Evolutionary conservation across 441 rosid species (phyloP).

Genomic region (Brassica balearica): DNA sequence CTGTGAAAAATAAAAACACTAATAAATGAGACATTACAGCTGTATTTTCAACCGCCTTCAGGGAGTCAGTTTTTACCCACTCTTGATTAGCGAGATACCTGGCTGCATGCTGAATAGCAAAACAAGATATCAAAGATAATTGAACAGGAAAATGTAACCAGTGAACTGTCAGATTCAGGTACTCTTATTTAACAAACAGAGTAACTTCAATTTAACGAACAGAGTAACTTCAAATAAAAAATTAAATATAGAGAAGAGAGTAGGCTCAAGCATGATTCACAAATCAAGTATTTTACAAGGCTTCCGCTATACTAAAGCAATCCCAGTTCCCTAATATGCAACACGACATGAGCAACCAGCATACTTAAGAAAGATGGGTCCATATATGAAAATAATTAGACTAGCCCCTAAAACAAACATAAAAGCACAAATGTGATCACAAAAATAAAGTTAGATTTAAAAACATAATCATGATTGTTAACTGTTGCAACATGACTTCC

Average conservation of each 20-base stretch:
- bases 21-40: constrained; percentile 67
- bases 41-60: constrained; percentile 97
- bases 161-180: constrained; percentile 20
- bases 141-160: constrained; percentile 6
- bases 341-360: constrained; percentile 20
- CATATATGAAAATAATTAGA: constrained; percentile 19
- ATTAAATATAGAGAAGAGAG: constrained; percentile 1
- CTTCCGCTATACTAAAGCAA: constrained; percentile 30
- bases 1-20: constrained; percentile 31
- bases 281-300: constrained; percentile 20
- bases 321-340: constrained; percentile 22
- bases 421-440: constrained; percentile 20
- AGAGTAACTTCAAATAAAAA: neutral
- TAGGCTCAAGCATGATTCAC: constrained; percentile 33
- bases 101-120: constrained; percentile 87
- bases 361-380: constrained; percentile 26
- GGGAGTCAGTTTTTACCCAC: constrained; percentile 97
- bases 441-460: constrained; percentile 8
- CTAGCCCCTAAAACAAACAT: constrained; percentile 20
- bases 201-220: neutral
- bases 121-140: constrained; percentile 29
- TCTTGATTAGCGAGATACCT: constrained; percentile 99
- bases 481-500: constrained; percentile 24
- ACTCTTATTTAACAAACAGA: constrained; percentile 17
- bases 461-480: constrained; percentile 15